These are phyloP conservation scores for Myrica gale DNA, from an alignment of 306 rosid species.

Conservation along the genomic window DNA sequence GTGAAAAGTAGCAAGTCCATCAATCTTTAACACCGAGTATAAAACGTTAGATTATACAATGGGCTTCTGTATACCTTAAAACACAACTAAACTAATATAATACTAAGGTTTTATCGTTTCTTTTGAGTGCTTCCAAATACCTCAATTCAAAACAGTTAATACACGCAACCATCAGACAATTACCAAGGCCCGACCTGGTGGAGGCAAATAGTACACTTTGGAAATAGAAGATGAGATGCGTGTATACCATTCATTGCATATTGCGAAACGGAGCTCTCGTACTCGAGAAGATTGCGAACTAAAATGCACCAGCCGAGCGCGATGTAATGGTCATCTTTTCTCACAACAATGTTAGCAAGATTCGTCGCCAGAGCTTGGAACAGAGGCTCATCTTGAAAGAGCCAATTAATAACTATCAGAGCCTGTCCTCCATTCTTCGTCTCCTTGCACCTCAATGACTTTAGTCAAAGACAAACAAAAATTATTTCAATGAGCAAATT, in stretches of 20 bases:
- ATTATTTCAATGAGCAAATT: neutral
- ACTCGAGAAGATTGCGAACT: slow-evolving; percentile 59
- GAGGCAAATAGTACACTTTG: neutral
- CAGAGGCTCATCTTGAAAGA: slow-evolving; percentile 63
- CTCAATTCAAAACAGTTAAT: neutral
- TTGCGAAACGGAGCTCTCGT: slow-evolving; percentile 40
- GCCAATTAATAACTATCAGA: slow-evolving; percentile 70
- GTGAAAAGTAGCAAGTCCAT: neutral
- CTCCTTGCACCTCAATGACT: slow-evolving; percentile 63
- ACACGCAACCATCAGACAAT: neutral
- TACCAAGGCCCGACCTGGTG: neutral
- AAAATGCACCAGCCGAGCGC: slow-evolving; percentile 83
- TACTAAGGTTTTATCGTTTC: neutral
- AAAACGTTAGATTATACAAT: neutral
- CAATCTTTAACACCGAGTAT: neutral
- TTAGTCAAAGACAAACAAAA: neutral
- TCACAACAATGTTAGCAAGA: slow-evolving; percentile 49
- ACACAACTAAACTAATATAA: neutral
- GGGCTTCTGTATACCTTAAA: neutral
- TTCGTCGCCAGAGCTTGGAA: slow-evolving; percentile 49
- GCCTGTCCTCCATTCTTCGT: slow-evolving; percentile 65
- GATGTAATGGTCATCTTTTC: slow-evolving; percentile 65
- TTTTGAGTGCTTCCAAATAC: neutral
- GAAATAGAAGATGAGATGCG: neutral
- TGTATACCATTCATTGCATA: slow-evolving; percentile 50